Percentiles rank a stretch among this genome's conserved stretches.
Evolutionary conservation across 1,284 basidiomycete species (phyloP).

Genomic region (Polyporus tsugae): DNA sequence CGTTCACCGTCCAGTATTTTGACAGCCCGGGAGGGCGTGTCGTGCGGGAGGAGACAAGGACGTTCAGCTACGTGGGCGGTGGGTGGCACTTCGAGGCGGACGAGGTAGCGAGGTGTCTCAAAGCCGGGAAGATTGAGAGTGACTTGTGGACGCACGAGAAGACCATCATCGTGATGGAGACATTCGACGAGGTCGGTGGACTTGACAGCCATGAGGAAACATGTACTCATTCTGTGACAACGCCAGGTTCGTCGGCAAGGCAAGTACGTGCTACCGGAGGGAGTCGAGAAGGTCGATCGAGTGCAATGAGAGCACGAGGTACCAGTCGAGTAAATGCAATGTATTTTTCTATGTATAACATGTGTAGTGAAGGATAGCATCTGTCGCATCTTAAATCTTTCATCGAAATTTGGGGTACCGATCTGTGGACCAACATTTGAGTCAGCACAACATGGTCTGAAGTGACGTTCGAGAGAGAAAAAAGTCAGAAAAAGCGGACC

Average conservation of each 20-base stretch:
- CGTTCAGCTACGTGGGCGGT: conserved; percentile 63
- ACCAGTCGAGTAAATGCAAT: background rate
- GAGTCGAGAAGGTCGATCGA: conserved; percentile 49
- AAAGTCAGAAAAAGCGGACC: conserved; percentile 47
- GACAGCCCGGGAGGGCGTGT: conserved; percentile 58
- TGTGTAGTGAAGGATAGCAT: background rate
- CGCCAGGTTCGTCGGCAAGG: conserved; percentile 59
- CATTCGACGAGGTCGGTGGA: conserved; percentile 78
- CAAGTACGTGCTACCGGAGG: conserved; percentile 54
- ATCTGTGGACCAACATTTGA: background rate
- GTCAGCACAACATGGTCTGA: conserved; percentile 1
- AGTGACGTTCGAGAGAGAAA: background rate
- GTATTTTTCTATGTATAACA: background rate
- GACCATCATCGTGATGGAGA: conserved; percentile 79
- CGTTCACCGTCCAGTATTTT: conserved; percentile 71
- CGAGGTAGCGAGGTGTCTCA: conserved; percentile 83
- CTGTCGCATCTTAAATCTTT: background rate
- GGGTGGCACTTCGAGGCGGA: conserved; percentile 85
- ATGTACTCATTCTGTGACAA: background rate
- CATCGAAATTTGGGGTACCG: background rate
- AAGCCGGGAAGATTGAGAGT: conserved; percentile 81
- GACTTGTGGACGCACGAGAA: conserved; percentile 78
- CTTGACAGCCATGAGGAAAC: too few relatives aligned
- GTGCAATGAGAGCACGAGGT: conserved; percentile 19
- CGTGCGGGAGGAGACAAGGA: conserved; percentile 62